Base-by-base conservation (phyloP, 2,329 filamentous ascomycete genomes). In the Colletotrichum australisinense region DNA sequence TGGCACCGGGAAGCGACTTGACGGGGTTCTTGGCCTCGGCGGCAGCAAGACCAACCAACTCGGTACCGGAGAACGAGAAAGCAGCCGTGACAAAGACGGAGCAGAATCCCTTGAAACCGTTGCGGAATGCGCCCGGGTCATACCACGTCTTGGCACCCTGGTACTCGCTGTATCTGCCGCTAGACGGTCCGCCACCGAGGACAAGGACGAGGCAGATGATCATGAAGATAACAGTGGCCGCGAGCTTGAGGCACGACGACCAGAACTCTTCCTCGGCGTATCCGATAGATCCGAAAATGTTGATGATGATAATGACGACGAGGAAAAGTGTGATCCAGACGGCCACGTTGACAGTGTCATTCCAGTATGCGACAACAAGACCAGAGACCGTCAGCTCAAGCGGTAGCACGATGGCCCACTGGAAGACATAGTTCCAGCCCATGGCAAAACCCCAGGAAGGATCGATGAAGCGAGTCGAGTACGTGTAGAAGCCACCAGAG, bases 1-100 rank as follows among this genome's bases (percentile, higher is more conserved):
- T 91, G 2, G 94, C 94, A 19, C 91, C 92, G 0, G 94, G 94
- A 0, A 97, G 87, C 0, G 92, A 90, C 79, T 93, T 91, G 75
- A 90, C 88, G 1, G 92, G 92, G 78, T 93, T 93, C 6, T 82
- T 83, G 0, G 91, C 89, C 82, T 94, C 92, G 8, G 92, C 92
- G 2, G 92, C 92, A 5, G 92, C 91, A 5, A 94, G 87, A 78
- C 92, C 92, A 56, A 93, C 91, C 5, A 93, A 83, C 79, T 93
- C 92, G 1, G 92, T 93, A 8, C 92, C 92, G 1, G 90, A 88
- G 76, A 92, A 93, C 53, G 92, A 86, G 78, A 93, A 93, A 16
- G 92, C 92, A 3, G 92, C 92, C 0, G 90, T 93, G 69, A 93
- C 91, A 75, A 94, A 93, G 69, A 92, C 90, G 74, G 86, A 88